A percentile compares a stretch with the other conserved stretches of the same genome.
These are phyloP conservation scores for Pseudozyma sp. DNA, from an alignment of 1,284 basidiomycete genomes.

Conservation along the genomic window DNA sequence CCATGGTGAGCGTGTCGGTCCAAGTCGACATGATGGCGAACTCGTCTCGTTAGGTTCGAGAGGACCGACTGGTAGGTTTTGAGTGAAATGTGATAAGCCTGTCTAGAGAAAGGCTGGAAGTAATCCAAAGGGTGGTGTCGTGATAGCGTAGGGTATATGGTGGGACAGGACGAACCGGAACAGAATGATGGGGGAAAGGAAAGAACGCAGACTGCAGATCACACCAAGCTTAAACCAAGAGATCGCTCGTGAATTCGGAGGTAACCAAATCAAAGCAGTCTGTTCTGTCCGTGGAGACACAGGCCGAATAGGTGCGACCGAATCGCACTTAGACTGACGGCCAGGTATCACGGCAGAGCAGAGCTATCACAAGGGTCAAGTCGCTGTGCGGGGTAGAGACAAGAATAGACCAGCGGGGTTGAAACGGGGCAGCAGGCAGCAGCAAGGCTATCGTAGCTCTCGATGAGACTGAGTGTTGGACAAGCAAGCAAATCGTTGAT, in stretches of 20 bases:
- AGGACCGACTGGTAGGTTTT: constrained; percentile 11
- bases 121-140: not conserved
- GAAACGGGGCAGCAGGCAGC: too few relatives aligned
- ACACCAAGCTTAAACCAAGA: constrained; percentile 8
- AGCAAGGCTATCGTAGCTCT: too few relatives aligned
- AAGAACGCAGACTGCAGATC: not conserved
- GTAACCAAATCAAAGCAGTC: constrained; percentile 1
- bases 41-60: constrained; percentile 35
- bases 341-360: too few relatives aligned
- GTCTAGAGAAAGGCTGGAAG: not conserved
- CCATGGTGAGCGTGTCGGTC: constrained; percentile 61
- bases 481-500: too few relatives aligned
- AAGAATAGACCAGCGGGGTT: too few relatives aligned
- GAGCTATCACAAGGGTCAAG: too few relatives aligned
- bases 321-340: too few relatives aligned
- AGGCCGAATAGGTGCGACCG: too few relatives aligned
- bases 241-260: too few relatives aligned
- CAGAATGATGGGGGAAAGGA: constrained; percentile 8
- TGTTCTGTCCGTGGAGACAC: not conserved
- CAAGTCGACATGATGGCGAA: constrained; percentile 46
- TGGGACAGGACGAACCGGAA: not conserved
- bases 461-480: too few relatives aligned
- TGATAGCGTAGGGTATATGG: constrained; percentile 1
- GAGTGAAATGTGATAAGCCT: not conserved
- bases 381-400: too few relatives aligned